phyloP scores from a whole-genome alignment of 1,284 basidiomycete genomes.

The Erythrobasidium hasegawianum region DNA sequence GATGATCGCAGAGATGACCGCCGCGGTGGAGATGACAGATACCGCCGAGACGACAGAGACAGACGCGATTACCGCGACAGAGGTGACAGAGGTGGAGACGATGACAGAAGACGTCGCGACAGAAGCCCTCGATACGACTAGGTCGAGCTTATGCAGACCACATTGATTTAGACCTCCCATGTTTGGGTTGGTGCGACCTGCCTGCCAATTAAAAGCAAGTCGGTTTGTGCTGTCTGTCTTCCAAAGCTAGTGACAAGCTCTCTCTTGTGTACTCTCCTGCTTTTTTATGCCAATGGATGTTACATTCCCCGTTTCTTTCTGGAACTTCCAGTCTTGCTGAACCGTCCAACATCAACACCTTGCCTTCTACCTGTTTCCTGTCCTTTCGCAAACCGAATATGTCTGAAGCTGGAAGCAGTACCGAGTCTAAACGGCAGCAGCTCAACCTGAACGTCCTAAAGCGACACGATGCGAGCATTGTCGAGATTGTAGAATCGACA shows the following conservation, averaged over 20 bases:
- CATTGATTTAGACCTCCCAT: too few species aligned
- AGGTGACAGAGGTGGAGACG: slow-evolving; percentile 17
- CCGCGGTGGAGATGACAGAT: slow-evolving; percentile 9
- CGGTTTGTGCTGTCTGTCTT: too few species aligned
- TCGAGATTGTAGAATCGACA: slow-evolving; percentile 75
- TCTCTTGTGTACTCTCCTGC: too few species aligned
- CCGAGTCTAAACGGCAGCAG: slow-evolving; percentile 33
- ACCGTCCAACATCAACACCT: too few species aligned
- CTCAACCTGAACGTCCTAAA: slow-evolving; percentile 75
- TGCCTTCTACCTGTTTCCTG: too few species aligned
- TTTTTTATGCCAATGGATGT: too few species aligned
- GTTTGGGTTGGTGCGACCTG: too few species aligned
- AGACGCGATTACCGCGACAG: slow-evolving; percentile 3
- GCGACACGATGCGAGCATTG: slow-evolving; percentile 72
- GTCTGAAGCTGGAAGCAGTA: slow-evolving; percentile 20
- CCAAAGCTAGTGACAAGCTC: too few species aligned
- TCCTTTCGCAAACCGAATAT: not conserved
- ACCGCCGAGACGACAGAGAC: slow-evolving; percentile 2
- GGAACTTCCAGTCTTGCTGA: too few species aligned
- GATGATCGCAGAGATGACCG: slow-evolving; percentile 18
- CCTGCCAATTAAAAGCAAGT: too few species aligned
- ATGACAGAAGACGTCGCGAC: slow-evolving; percentile 16
- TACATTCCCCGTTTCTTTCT: too few species aligned
- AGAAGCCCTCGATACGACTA: slow-evolving; percentile 34
- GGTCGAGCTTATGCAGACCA: too few species aligned